phyloP scores from a whole-genome alignment of 2,329 filamentous ascomycete genomes.

The Coniella lustricola region DNA sequence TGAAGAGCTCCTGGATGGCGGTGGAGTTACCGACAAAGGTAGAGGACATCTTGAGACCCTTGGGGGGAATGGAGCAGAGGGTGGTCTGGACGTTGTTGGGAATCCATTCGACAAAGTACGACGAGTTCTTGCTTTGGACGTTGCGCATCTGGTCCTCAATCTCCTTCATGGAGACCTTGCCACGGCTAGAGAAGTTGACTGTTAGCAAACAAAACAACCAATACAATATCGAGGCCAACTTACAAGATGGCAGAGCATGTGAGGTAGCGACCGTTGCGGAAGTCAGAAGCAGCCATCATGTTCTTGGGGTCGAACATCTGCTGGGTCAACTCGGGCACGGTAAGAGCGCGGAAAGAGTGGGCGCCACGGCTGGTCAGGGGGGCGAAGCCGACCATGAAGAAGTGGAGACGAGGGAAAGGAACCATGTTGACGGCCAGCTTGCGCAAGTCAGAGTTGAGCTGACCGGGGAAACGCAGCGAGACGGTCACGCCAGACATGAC shows the following conservation, averaged over 20 bases:
- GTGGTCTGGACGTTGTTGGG: constrained; percentile 99
- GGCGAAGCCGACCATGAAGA: constrained; percentile 99
- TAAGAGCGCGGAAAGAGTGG: constrained; percentile 94
- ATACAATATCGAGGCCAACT: constrained; percentile 27
- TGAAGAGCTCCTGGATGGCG: constrained; percentile 99
- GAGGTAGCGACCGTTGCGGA: constrained; percentile 99
- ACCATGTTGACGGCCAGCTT: constrained; percentile 99
- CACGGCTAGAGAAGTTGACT: constrained; percentile 56
- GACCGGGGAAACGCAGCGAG: constrained; percentile 96
- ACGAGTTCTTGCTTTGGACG: constrained; percentile 98
- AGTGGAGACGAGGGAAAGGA: constrained; percentile 99
- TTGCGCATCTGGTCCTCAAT: constrained; percentile 99
- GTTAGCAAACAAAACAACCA: neutral
- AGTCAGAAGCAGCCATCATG: constrained; percentile 99
- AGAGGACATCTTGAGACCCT: constrained; percentile 97
- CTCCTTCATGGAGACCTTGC: constrained; percentile 99
- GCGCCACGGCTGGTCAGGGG: constrained; percentile 83
- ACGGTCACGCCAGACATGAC: constrained; percentile 99
- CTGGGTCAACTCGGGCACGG: constrained; percentile 96
- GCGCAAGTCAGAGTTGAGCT: constrained; percentile 99
- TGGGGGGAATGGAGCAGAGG: constrained; percentile 96
- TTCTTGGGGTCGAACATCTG: constrained; percentile 99
- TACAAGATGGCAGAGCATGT: constrained; percentile 98
- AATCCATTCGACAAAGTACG: constrained; percentile 99
- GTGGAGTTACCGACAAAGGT: constrained; percentile 99